Evolutionary conservation across 768 basidiomycete genomes (phyloP).

Genomic region (Lactarius quietus): DNA sequence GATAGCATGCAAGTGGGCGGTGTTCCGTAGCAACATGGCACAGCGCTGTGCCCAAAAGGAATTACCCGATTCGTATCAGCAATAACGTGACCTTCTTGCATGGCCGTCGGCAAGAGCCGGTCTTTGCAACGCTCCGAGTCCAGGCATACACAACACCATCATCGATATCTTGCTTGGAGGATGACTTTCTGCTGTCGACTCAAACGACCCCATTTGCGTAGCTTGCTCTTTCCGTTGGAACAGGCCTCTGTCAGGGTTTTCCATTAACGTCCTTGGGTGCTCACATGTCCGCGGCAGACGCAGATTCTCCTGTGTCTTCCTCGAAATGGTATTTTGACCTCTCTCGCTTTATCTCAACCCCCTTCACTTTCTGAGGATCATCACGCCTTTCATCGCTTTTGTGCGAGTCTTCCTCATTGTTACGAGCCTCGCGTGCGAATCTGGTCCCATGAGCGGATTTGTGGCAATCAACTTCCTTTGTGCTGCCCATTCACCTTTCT

Average conservation of each 20-base stretch:
- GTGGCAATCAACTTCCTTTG: conserved; percentile 1
- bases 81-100: no score
- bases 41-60: background rate
- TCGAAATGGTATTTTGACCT: background rate
- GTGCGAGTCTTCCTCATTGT: background rate
- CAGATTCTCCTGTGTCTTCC: background rate
- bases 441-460: background rate
- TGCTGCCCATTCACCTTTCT: background rate
- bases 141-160: background rate
- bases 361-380: background rate
- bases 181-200: background rate
- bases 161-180: no score
- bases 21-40: background rate
- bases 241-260: background rate
- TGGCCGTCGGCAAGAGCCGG: no score
- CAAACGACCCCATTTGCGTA: background rate
- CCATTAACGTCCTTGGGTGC: background rate
- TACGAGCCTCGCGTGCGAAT: background rate
- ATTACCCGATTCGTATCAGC: background rate
- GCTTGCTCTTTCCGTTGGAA: background rate
- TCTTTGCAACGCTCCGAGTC: background rate
- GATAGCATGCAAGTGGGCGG: background rate
- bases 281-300: background rate
- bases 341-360: background rate
- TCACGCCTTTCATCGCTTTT: background rate